These are phyloP conservation scores for Rhynchospora pubera DNA, from an alignment of 176 grass and related monocot species.

Conservation along the genomic window DNA sequence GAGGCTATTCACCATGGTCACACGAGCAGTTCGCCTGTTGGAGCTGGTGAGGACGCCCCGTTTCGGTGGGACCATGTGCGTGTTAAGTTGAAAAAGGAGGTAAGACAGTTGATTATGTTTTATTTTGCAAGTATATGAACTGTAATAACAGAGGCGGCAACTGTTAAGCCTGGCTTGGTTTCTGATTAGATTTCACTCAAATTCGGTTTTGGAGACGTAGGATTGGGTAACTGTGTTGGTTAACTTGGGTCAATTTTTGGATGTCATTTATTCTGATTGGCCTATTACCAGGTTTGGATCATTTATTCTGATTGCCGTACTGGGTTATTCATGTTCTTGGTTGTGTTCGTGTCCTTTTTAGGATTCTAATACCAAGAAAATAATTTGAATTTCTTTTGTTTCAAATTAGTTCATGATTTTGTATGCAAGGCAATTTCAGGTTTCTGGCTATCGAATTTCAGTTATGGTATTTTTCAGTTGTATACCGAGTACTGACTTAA, in stretches of 20 bases:
- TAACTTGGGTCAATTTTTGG: neutral
- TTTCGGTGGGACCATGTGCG: slow-evolving; percentile 97
- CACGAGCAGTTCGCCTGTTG: slow-evolving; percentile 68
- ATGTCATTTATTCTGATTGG: neutral
- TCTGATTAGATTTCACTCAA: neutral
- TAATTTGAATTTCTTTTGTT: neutral
- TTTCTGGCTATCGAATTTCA: neutral
- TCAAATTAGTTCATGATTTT: neutral
- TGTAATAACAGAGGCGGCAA: neutral
- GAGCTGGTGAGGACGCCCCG: slow-evolving; percentile 86
- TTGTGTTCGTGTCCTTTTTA: neutral
- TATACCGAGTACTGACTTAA: neutral
- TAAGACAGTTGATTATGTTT: slow-evolving; percentile 20
- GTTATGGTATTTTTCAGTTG: neutral
- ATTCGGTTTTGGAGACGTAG: neutral
- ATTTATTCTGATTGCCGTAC: neutral
- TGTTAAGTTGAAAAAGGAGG: slow-evolving; percentile 99
- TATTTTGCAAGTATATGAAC: neutral
- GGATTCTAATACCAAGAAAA: neutral
- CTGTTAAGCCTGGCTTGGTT: neutral
- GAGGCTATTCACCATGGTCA: slow-evolving; percentile 96
- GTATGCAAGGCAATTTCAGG: no score
- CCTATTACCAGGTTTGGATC: neutral
- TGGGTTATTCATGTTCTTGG: neutral
- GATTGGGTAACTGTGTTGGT: neutral